phyloP scores from a whole-genome alignment of 768 basidiomycete species.

The Tulasnella calospora region DNA sequence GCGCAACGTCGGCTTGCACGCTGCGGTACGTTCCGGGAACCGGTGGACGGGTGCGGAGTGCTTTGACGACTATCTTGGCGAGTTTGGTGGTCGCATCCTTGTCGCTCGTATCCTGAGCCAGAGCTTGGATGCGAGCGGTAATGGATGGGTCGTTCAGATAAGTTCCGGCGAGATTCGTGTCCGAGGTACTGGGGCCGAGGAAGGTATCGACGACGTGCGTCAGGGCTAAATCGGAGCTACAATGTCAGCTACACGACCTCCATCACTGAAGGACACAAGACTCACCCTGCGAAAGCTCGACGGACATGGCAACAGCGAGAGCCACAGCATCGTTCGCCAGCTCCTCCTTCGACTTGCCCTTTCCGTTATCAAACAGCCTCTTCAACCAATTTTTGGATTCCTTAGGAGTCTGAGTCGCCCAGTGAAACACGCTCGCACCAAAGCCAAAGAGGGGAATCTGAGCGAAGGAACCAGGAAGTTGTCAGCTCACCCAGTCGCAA shows the following conservation, averaged over 20 bases:
- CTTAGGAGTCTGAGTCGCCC: slow-evolving; percentile 68
- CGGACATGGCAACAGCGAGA: slow-evolving; percentile 59
- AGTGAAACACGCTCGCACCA: slow-evolving; percentile 54
- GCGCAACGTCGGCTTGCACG: slow-evolving; percentile 38
- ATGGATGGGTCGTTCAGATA: no score
- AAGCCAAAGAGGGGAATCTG: slow-evolving; percentile 85
- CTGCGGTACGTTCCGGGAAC: slow-evolving; percentile 65
- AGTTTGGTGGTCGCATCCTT: slow-evolving; percentile 37
- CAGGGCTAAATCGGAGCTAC: slow-evolving; percentile 42
- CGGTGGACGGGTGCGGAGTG: slow-evolving; percentile 67
- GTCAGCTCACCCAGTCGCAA: not conserved
- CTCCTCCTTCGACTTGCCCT: slow-evolving; percentile 45
- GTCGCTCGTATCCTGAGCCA: not conserved
- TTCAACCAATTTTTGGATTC: slow-evolving; percentile 42
- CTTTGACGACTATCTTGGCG: slow-evolving; percentile 60
- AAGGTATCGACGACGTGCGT: slow-evolving; percentile 64
- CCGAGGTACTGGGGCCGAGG: slow-evolving; percentile 39
- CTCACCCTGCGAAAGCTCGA: slow-evolving; percentile 58
- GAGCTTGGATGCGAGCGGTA: no score
- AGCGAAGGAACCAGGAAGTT: slow-evolving; percentile 40
- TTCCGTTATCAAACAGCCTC: slow-evolving; percentile 45
- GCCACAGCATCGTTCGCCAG: slow-evolving; percentile 67
- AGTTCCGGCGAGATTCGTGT: no score
- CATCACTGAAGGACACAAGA: not conserved
- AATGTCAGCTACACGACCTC: not conserved